phyloP scores from a whole-genome alignment of 2,329 filamentous ascomycete genomes.

The Colletotrichum cuscutae region DNA sequence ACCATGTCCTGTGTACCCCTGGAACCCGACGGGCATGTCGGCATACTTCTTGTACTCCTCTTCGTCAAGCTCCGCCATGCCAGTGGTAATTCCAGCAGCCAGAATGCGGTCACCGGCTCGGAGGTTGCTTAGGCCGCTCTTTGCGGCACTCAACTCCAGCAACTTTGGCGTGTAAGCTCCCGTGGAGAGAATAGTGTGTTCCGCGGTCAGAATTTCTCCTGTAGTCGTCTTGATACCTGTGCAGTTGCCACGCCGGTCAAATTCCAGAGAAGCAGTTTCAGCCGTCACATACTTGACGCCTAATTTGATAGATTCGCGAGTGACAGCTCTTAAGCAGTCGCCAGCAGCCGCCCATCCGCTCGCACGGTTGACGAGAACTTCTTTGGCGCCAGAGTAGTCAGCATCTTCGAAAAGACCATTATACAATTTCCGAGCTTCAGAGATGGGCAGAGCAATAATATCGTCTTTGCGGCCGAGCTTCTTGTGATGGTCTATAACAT shows the following conservation, averaged over 20 bases:
- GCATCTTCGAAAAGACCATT: conserved; percentile 69
- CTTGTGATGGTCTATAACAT: conserved; percentile 65
- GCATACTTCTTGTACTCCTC: conserved; percentile 56
- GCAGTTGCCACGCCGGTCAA: conserved; percentile 53
- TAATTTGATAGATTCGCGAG: conserved; percentile 59
- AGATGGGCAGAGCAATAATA: conserved; percentile 55
- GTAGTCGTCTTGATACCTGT: conserved; percentile 59
- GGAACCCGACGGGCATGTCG: conserved; percentile 60
- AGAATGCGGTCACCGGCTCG: conserved; percentile 64
- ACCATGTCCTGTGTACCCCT: conserved; percentile 51
- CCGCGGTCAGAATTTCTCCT: conserved; percentile 57
- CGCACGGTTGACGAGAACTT: conserved; percentile 69
- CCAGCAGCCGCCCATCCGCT: conserved; percentile 74
- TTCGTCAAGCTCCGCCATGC: conserved; percentile 63
- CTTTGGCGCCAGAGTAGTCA: conserved; percentile 67
- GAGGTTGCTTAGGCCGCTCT: conserved; percentile 57
- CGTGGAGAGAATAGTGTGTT: conserved; percentile 63
- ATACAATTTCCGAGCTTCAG: conserved; percentile 61
- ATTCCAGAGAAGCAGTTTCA: conserved; percentile 58
- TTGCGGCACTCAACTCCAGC: conserved; percentile 61
- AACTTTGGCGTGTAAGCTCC: conserved; percentile 69
- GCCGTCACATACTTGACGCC: conserved; percentile 69
- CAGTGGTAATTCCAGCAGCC: conserved; percentile 69
- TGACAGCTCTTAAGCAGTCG: conserved; percentile 65
- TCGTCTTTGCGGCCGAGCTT: conserved; percentile 52